phyloP scores from a whole-genome alignment of 1,284 basidiomycete species.

The Malassezia nana region DNA sequence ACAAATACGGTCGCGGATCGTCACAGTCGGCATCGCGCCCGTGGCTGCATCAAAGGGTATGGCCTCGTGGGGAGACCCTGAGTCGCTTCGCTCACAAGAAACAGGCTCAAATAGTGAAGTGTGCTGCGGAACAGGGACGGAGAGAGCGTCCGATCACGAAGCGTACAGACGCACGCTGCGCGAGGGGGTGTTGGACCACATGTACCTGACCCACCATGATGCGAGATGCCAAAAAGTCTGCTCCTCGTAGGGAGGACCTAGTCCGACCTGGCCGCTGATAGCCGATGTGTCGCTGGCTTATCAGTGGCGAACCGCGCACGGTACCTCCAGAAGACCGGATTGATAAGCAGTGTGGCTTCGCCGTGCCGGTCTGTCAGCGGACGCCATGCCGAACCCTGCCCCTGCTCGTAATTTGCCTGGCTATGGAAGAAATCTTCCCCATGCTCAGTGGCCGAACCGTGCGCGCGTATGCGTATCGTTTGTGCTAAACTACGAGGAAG shows the following conservation, averaged over 20 bases:
- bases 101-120: neutral
- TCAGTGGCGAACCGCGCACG: neutral
- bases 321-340: neutral
- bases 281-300: neutral
- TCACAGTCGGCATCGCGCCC: neutral
- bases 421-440: slow-evolving; percentile 47
- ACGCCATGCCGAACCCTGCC: too few species aligned
- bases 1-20: neutral
- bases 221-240: neutral
- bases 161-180: neutral
- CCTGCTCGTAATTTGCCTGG: slow-evolving; percentile 39
- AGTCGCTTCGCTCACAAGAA: neutral
- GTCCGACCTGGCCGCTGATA: neutral
- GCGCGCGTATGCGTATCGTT: slow-evolving; percentile 49
- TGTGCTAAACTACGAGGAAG: slow-evolving; percentile 50
- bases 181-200: neutral
- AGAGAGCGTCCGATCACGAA: neutral
- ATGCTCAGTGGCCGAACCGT: slow-evolving; percentile 49
- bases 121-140: neutral
- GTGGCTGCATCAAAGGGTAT: neutral
- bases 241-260: too few species aligned
- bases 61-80: neutral
- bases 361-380: too few species aligned
- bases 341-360: neutral
- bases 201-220: neutral